Base-by-base conservation (phyloP, 176 grass and related monocot genomes). In the Puccinellia tenuiflora region DNA sequence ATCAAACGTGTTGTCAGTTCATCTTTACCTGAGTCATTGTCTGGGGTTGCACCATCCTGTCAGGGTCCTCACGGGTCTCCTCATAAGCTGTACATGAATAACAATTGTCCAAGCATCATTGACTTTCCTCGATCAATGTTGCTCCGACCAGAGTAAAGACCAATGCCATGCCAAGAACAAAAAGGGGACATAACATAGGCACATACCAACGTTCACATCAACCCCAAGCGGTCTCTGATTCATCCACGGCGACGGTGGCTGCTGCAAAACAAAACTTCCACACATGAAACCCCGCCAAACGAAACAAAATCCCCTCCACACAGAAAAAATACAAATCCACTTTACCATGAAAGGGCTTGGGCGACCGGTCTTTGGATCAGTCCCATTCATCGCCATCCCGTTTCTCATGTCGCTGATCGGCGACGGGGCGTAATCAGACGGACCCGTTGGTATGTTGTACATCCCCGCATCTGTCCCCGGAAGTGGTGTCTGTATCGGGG, bases 141-240 rank as follows among this genome's bases (percentile, higher is more conserved):
- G 9, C 24, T 54, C 37, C 42, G 62, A 43, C 37, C 25, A 53
- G 13, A 69, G 5, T 40, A 81, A 66, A 77, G 43, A 70, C 7
- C 30, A 35, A 52, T 14, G 53, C 5, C 30, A 71, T 63, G 68
- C 7, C 26, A 40, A 66, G 56, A 83, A 68, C 75, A 77, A 64
- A 66, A 37, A 30, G 14, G 25, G 37, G 22, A 5, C 28, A 85
- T 61, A 69, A 83, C 57, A 57, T 26, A 31, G 59, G 13, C 61
- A 88, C 92, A 78, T 88, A 99, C 96, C 91, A 24, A 93, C 83
- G 85, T 99, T 99, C 66, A 99, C 96, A 88, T 96, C 96, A 73
- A 93, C 93, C 42, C 91, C 96, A 24, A 96, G 79, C 1, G 93
- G 96, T 57, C 87, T 95, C 73, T 87, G 87, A 66, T 26, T 77